Base-by-base conservation (phyloP, 2,329 filamentous ascomycete genomes). In the Orbilia javanica region DNA sequence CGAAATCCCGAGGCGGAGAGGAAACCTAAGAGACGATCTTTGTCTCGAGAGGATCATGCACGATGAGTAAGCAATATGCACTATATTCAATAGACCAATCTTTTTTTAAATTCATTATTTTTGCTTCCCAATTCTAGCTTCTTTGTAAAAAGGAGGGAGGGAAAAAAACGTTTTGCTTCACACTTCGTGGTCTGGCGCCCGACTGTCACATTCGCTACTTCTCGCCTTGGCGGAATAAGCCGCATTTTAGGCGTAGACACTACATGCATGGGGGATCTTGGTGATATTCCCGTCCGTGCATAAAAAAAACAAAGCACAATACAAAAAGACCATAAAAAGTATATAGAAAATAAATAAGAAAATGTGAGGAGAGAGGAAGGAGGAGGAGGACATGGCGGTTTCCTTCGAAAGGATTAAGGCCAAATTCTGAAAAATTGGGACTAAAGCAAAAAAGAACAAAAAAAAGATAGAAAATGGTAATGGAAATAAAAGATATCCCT, bases 161-260 rank as follows among this genome's bases (percentile, higher is more conserved):
- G 34, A 2, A 10, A 36, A 36, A 57, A 31, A 27, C 29, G 52
- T 57, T 36, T 36, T n/a, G 52, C 18, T 57, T 57, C 29, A 36
- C 22, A 22, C 3, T 52, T 52, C 48, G 22, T 22, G 27, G 22
- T 52, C 29, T 29, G n/a, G n/a, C n/a, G n/a, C n/a, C n/a, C n/a
- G n/a, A n/a, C n/a, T n/a, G n/a, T n/a, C n/a, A n/a, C 36, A 13
- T 39, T 39, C 36, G 36, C 36, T 39, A 39, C 36, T 22, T 36
- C 36, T 53, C 4, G 27, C 52, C 52, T 36, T n/a, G 8, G 29
- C 52, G 52, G 52, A 57, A 57, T 36, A 57, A 57, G 29, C 52
- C 52, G 52, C 52, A 57, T 57, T 13, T 57, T 10, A 34, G 52
- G 29, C 29, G n/a, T 57, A 57, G 29, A 34, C 29, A 36, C 10